Base-by-base conservation (phyloP, 176 grass and related monocot genomes). In the Rhynchospora breviuscula region DNA sequence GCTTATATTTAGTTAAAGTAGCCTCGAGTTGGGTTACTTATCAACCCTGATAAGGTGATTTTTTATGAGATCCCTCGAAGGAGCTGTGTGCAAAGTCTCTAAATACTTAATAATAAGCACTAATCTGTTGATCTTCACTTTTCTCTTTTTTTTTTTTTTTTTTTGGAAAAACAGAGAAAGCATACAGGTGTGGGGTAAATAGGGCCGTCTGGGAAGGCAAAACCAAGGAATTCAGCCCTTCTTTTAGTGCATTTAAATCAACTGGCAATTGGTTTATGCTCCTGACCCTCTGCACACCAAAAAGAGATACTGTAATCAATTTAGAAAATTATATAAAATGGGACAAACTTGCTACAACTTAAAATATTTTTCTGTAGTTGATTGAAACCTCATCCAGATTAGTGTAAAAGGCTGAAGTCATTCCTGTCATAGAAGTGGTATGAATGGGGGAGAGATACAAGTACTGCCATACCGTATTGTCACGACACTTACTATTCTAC, bases 211-310 rank as follows among this genome's bases (percentile, higher is more conserved):
- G 95, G 71, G 91, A 88, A 52, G 62, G 87, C 73, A 98, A n/a
- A 29, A 90, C 31, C 89, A 98, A 35, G n/a, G 91, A 98, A 87
- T 52, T 78, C 87, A 98, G 91, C 69, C 92, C 88, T 5, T 95
- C 91, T 79, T 52, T 95, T 59, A 98, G 78, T 13, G 77, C 86
- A 71, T 80, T 93, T 84, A 98, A 78, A 85, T 95, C 86, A 86
- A 98, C 89, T 81, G 95, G 92, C 85, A 95, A 93, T 84, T 93
- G 87, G 48, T 98, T 95, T 56, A 93, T 79, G 61, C 68, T 95
- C 89, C 88, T 90, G 40, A 90, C 69, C 88, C 92, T 94, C 89
- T 94, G 91, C 47, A 71, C 48, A 82, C 68, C 15, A 19, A 84
- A 19, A 89, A 59, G 40, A 83, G 43, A 40, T 40, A 40, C 35